Evolutionary conservation across 257 asterid species (phyloP), one percentile per base, ranked within the genome.

Genomic region (Nicotiana attenuata): DNA sequence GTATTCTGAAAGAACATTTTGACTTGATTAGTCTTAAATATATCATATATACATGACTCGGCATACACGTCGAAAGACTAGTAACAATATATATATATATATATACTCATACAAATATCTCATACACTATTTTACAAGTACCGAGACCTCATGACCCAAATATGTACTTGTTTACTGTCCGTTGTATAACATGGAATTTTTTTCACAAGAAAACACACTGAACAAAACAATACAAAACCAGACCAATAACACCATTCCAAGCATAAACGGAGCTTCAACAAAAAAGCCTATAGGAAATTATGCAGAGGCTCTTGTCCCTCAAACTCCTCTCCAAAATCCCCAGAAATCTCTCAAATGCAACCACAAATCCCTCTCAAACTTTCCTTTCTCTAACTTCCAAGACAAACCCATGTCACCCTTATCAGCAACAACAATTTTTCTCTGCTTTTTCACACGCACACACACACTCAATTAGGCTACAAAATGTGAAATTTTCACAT

Each of bases 231-330:
- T n/a, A 20, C 15, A 26, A 13, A 64, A 7, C 2, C 78, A 45
- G 59, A 26, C 28, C 28, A 26, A 1, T 26, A 26, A 26, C 28
- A 26, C 28, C 28, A n/a, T 31, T 45, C 59, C 78, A 71, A 45
- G 59, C 31, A 22, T 45, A 45, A 6, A 71, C 7, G 33, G 14
- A n/a, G n/a, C 82, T 9, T 64, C 5, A 16, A 26, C 17, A 26
- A 16, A 38, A 26, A 77, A 31, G 38, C 53, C 53, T 47, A 38
- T 19, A 19, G 26, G 7, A 7, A 64, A 69, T 50, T 17, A 80
- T 80, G 83, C 83, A 80, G 78, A 65, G 55, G 45, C 55, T 50
- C 33, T 53, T 80, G 65, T 80, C 75, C 22, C 76, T 80, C 76
- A 80, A 41, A 68, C 31, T 66, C 65, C 64, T 65, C 82, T 65